Conservation (phyloP, 257 asterid species). For the Fraxinus cuspidata region DNA sequence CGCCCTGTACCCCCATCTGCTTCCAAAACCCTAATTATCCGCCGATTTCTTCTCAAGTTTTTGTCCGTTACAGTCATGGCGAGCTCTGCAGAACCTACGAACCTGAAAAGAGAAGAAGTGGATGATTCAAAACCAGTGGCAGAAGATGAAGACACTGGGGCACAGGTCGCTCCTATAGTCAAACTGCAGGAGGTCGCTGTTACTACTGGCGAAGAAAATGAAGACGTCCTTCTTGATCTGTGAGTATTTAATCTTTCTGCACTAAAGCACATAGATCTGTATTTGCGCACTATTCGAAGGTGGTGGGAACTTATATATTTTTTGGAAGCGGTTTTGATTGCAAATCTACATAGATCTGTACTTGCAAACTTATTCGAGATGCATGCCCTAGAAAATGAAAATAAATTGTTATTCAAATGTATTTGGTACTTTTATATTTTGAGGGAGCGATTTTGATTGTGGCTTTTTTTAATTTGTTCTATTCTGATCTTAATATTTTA, state of each 20-base stretch:
- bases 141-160: slow-evolving; percentile 28
- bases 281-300: neutral
- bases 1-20: neutral
- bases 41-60: neutral
- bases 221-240: slow-evolving; percentile 21
- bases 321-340: neutral
- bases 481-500: neutral
- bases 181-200: slow-evolving; percentile 24
- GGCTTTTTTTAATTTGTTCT: neutral
- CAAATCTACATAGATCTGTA: neutral
- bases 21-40: neutral
- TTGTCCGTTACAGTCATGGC: neutral
- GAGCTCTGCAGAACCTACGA: slow-evolving; percentile 12
- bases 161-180: slow-evolving; percentile 24
- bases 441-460: neutral
- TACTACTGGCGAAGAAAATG: slow-evolving; percentile 26
- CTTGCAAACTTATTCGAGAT: neutral
- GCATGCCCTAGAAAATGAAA: too few species aligned
- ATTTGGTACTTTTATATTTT: too few species aligned
- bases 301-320: neutral
- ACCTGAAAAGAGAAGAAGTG: slow-evolving; percentile 14
- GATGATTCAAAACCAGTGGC: slow-evolving; percentile 11
- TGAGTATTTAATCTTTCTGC: neutral
- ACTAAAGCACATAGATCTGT: neutral
- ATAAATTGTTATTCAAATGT: too few species aligned